phyloP scores from a whole-genome alignment of 1,139 yeast species.

The Ashbya aceris region DNA sequence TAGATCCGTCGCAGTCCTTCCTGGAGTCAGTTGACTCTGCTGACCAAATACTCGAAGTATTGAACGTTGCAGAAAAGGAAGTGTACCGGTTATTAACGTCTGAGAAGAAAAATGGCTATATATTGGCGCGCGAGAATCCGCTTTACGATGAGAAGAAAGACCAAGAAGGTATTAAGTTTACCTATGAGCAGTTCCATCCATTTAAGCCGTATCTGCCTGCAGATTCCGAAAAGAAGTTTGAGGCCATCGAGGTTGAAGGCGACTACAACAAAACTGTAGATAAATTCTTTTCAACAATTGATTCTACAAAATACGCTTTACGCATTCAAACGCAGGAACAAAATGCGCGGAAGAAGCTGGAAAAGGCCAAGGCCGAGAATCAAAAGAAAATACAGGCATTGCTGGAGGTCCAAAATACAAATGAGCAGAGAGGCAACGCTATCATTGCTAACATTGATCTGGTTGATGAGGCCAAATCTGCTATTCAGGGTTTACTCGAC shows the following conservation, averaged over 20 bases:
- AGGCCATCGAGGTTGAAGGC: conserved; percentile 40
- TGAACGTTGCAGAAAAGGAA: conserved; percentile 42
- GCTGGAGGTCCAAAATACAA: conserved; percentile 52
- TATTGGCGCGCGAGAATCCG: conserved; percentile 55
- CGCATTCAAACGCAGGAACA: conserved; percentile 69
- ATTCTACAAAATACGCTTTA: conserved; percentile 66
- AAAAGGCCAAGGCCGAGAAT: conserved; percentile 68
- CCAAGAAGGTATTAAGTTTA: conserved; percentile 36
- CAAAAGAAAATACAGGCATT: conserved; percentile 61
- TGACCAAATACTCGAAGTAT: conserved; percentile 33
- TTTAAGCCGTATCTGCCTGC: conserved; percentile 49
- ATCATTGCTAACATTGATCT: conserved; percentile 60
- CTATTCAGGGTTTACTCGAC: conserved; percentile 56
- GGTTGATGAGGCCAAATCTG: conserved; percentile 63
- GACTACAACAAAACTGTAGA: conserved; percentile 72
- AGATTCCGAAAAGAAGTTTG: conserved; percentile 26
- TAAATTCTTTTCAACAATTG: conserved; percentile 73
- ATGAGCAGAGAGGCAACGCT: conserved; percentile 62
- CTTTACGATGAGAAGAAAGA: conserved; percentile 35
- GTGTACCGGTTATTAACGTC: conserved; percentile 27
- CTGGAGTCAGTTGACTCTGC: conserved; percentile 30
- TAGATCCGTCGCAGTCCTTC: conserved; percentile 38
- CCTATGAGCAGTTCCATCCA: conserved; percentile 82
- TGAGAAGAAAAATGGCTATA: conserved; percentile 40
- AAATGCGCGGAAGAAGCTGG: conserved; percentile 63